These are phyloP conservation scores for Kazachstania bromeliacearum DNA, from an alignment of 805 yeast genomes.

Conservation along the genomic window DNA sequence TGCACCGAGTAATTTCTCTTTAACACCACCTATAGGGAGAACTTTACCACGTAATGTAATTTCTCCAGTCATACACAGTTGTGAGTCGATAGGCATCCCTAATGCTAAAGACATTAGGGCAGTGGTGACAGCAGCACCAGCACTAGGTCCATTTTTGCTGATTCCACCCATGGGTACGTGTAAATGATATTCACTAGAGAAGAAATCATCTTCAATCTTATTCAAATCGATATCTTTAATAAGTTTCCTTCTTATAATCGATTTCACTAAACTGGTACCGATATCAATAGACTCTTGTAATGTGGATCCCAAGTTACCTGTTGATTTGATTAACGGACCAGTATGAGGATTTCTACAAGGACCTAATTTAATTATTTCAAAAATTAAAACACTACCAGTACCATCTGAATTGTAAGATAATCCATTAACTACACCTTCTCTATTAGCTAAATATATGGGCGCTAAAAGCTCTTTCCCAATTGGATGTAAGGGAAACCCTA, in stretches of 20 bases:
- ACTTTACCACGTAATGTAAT: conserved; percentile 76
- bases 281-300: conserved; percentile 91
- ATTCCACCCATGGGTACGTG: conserved; percentile 88
- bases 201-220: conserved; percentile 46
- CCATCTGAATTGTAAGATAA: conserved; percentile 82
- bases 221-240: conserved; percentile 25
- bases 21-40: conserved; percentile 75
- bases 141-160: conserved; percentile 51
- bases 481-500: conserved; percentile 54
- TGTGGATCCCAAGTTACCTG: conserved; percentile 93
- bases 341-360: conserved; percentile 22
- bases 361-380: conserved; percentile 65
- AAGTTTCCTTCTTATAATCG: conserved; percentile 36
- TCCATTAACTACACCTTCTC: conserved; percentile 75
- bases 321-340: conserved; percentile 51
- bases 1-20: conserved; percentile 88
- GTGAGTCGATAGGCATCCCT: conserved; percentile 49
- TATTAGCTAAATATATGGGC: conserved; percentile 39
- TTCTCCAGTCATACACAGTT: conserved; percentile 83
- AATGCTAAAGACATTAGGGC: conserved; percentile 73
- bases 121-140: conserved; percentile 73
- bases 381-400: conserved; percentile 68
- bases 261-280: conserved; percentile 81
- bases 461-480: conserved; percentile 36
- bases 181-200: conserved; percentile 65